Percentiles rank a stretch among this genome's conserved stretches.
These are phyloP conservation scores for Fusarium vanettenii DNA, from an alignment of 2,329 filamentous ascomycete species.

Conservation along the genomic window DNA sequence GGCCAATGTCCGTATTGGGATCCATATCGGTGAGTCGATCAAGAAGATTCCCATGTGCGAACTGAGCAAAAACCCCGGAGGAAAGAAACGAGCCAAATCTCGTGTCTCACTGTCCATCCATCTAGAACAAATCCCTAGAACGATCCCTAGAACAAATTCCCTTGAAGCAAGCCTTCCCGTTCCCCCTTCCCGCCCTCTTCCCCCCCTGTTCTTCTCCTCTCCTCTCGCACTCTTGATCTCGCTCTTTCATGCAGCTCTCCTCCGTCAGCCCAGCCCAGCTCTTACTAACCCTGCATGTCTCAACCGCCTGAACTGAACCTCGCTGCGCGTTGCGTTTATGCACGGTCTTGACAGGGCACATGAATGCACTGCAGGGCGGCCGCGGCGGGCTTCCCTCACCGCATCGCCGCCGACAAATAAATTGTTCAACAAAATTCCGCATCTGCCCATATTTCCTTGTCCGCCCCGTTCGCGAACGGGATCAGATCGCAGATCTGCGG, in stretches of 20 bases:
- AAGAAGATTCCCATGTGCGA: background rate
- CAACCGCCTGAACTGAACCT: conserved; percentile 8
- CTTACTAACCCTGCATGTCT: conserved; percentile 3
- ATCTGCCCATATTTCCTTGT: background rate
- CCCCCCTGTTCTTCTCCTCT: background rate
- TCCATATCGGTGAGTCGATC: conserved; percentile 14
- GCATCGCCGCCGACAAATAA: conserved; percentile 11
- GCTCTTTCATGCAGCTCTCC: background rate
- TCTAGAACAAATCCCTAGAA: background rate
- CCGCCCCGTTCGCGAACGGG: conserved; percentile 3
- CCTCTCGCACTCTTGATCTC: background rate
- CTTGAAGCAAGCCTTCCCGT: background rate
- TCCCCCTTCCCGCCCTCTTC: background rate
- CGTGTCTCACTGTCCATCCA: background rate
- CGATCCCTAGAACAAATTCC: background rate
- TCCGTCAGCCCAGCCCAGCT: conserved; percentile 5
- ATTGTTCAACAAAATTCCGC: conserved; percentile 1
- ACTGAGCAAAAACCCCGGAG: background rate
- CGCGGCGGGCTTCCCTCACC: conserved; percentile 19
- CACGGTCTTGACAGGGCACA: background rate
- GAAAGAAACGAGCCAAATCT: background rate
- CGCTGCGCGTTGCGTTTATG: conserved; percentile 14
- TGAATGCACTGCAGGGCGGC: background rate
- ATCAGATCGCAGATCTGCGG: conserved; percentile 34
- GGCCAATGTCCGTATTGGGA: background rate